phyloP scores from a whole-genome alignment of 2,329 filamentous ascomycete species.

The Trichoderma atroviride region DNA sequence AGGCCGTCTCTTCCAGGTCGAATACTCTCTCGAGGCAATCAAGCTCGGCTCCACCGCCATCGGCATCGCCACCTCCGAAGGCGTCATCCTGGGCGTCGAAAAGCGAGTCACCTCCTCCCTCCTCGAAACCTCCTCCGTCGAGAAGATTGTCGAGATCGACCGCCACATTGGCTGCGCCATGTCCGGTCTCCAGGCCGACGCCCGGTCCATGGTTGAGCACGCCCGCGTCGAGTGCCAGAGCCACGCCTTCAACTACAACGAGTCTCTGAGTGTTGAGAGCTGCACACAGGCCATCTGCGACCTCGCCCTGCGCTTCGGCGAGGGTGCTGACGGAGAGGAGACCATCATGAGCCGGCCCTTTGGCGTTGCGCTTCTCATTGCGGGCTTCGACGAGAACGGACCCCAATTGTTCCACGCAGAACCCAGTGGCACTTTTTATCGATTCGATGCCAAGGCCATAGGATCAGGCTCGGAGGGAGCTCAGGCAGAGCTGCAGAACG shows the following conservation, averaged over 20 bases:
- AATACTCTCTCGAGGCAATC: constrained; percentile 99
- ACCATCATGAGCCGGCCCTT: constrained; percentile 98
- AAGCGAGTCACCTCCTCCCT: constrained; percentile 98
- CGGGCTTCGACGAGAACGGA: constrained; percentile 95
- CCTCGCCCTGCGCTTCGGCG: constrained; percentile 91
- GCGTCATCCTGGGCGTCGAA: constrained; percentile 95
- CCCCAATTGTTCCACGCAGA: constrained; percentile 97
- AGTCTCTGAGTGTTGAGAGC: constrained; percentile 92
- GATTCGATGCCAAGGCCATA: constrained; percentile 98
- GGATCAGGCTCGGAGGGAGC: constrained; percentile 96
- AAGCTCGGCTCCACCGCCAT: constrained; percentile 98
- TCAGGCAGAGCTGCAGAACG: constrained; percentile 96
- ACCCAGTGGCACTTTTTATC: constrained; percentile 96
- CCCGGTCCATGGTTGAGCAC: constrained; percentile 96
- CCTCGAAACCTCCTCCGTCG: constrained; percentile 94
- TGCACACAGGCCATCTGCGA: constrained; percentile 99
- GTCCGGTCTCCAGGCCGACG: constrained; percentile 96
- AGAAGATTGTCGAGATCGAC: constrained; percentile 99
- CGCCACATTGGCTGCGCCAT: constrained; percentile 98
- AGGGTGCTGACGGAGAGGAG: constrained; percentile 96
- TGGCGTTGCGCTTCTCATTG: constrained; percentile 93
- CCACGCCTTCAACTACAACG: constrained; percentile 97
- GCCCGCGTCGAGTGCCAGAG: constrained; percentile 96
- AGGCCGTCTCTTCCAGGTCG: constrained; percentile 99
- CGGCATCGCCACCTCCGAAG: constrained; percentile 92